Evolutionary conservation across 176 grass and related monocot genomes (phyloP), one percentile per base, ranked within the genome.

Genomic region (Alloteropsis semialata): DNA sequence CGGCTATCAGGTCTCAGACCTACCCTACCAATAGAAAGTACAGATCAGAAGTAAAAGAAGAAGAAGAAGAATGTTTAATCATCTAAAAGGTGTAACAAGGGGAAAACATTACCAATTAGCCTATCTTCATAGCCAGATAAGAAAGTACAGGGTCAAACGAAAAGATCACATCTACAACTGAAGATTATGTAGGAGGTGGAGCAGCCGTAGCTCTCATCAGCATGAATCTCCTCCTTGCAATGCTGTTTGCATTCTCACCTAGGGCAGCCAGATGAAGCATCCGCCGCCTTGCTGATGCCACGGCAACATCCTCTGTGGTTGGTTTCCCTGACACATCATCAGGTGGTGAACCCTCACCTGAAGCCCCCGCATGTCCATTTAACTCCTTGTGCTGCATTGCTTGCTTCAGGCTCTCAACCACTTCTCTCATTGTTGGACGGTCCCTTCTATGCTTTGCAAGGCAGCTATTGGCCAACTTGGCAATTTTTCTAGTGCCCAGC

Each of bases 261-360:
- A 92, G 65, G 25, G 88, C 91, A 64, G 87, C 87, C 21, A 95
- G 88, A 77, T 92, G 93, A 84, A 95, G 78, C 90, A 95, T 95
- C 81, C 90, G 79, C n/a, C 87, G 53, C 71, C 84, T 88, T 53
- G 84, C 86, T 10, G 93, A 90, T 41, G 83, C 70, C 82, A 82
- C 24, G 0, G 76, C 84, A 53, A 75, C 56, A 44, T 87, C 66
- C 15, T 87, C 82, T 29, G 91, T 43, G 5, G 66, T 85, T 78
- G 69, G 78, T 69, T 69, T 89, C 65, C 77, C 81, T 13, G 53
- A 25, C 3, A 65, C 65, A 27, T 58, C 38, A 57, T 80, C 60
- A 36, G 74, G 72, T 22, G 87, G 72, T 29, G 86, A 82, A 72
- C 33, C 76, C 59, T 76, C 66, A 46, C 67, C 69, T 3, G 46